Base-by-base conservation (phyloP, 139 green algal genomes). In the Picochlorum costavermella region DNA sequence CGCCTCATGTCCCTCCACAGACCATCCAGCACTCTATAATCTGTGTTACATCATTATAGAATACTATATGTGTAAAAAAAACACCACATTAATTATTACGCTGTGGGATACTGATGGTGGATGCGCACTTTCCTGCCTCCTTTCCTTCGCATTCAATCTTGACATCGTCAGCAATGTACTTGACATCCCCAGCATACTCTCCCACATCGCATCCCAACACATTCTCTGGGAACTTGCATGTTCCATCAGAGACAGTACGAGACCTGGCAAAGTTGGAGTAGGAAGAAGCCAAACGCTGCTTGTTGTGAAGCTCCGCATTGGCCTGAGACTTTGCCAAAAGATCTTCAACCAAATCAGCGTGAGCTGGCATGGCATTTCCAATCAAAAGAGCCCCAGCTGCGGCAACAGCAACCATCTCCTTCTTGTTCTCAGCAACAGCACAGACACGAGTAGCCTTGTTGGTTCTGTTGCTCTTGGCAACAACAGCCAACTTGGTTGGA, bases 251-350 rank as follows among this genome's bases (percentile, higher is more conserved):
- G 6, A 89, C 81, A 23, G 83, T 88, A 45, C 82, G 66, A 58
- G 71, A 79, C 28, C 75, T 50, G 6, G 67, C 80, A 55, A 88
- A 79, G 77, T 88, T 88, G 63, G 75, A 73, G 56, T 86, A 84
- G 16, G 60, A 76, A 45, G 83, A 84, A 6, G 73, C 73, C 57
- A 86, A 69, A 43, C 83, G 71, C 71, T 90, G 82, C 82, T 85
- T 89, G 82, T 90, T 68, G 69, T 89, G 81, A 36, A 86, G 55
- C 2, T 75, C 70, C 67, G 84, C 84, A 79, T 90, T 90, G 44
- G 69, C 68, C 10, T 60, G n/a, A 29, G 69, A 79, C 75, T 82
- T 84, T 31, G 73, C 78, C 50, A 83, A 71, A 40, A 89, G 82
- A 23, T 89, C 79, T 1, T 30, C 55, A 44, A 23, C 43, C 75